phyloP scores from a whole-genome alignment of 2,329 filamentous ascomycete species.

The Taxawa tesnikishii region DNA sequence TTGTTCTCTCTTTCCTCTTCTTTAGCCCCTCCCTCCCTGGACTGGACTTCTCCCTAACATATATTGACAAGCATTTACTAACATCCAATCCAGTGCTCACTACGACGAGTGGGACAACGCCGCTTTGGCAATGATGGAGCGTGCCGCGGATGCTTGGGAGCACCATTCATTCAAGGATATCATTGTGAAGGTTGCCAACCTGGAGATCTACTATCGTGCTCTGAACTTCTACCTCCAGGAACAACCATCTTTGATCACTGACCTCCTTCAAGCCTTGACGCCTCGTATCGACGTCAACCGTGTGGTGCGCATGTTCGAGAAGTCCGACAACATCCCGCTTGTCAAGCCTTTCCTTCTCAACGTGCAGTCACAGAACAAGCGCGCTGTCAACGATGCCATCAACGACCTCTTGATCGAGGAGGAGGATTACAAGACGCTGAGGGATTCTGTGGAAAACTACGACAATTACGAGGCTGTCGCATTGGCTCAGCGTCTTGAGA shows the following conservation, averaged over 20 bases:
- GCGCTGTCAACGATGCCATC: conserved; percentile 93
- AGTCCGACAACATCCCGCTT: conserved; percentile 92
- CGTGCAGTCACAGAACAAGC: conserved; percentile 95
- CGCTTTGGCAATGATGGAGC: conserved; percentile 93
- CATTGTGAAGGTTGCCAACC: conserved; percentile 89
- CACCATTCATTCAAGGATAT: conserved; percentile 99
- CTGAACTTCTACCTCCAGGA: conserved; percentile 97
- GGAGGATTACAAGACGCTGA: conserved; percentile 96
- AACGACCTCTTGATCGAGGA: conserved; percentile 97
- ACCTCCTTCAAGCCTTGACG: conserved; percentile 85
- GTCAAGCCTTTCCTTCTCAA: conserved; percentile 98
- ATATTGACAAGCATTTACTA: too few species aligned
- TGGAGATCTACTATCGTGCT: conserved; percentile 97
- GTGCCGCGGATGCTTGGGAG: conserved; percentile 94
- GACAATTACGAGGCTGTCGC: conserved; percentile 98
- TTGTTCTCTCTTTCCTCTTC: neutral
- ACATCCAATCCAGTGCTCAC: conserved; percentile 62
- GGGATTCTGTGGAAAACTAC: conserved; percentile 95
- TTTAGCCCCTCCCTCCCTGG: neutral
- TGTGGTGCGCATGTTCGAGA: conserved; percentile 98
- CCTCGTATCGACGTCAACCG: conserved; percentile 93
- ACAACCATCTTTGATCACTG: conserved; percentile 90
- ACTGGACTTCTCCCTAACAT: neutral
- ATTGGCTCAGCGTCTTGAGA: conserved; percentile 82
- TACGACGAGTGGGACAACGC: conserved; percentile 99